phyloP scores from a whole-genome alignment of 306 rosid species.

The Trifolium dubium region DNA sequence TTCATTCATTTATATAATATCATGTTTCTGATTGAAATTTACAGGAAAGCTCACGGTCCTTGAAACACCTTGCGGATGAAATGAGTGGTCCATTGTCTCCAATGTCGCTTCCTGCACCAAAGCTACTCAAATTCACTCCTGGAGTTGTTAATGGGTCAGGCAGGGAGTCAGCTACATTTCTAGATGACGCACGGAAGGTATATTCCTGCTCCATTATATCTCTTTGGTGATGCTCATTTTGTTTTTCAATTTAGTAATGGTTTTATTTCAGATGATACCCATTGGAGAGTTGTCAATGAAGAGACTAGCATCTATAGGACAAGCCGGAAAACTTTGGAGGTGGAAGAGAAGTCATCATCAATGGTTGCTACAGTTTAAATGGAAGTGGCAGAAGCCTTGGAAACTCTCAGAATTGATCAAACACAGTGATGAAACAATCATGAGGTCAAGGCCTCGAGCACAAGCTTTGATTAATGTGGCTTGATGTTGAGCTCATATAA shows the following conservation, averaged over 20 bases:
- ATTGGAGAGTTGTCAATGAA: conserved; percentile 70
- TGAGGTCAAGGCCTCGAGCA: conserved; percentile 68
- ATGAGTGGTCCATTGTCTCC: conserved; percentile 70
- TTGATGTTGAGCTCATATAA: conserved; percentile 41
- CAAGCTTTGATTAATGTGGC: conserved; percentile 52
- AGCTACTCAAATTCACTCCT: conserved; percentile 84
- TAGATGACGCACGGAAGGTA: conserved; percentile 67
- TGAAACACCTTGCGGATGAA: conserved; percentile 77
- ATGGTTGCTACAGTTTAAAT: conserved; percentile 88
- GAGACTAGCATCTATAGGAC: conserved; percentile 74
- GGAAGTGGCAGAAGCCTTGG: conserved; percentile 98
- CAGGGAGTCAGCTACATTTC: conserved; percentile 55
- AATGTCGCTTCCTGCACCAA: conserved; percentile 74
- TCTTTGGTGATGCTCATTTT: conserved; percentile 13
- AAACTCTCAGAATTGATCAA: conserved; percentile 92
- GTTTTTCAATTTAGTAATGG: conserved; percentile 33
- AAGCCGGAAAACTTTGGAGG: conserved; percentile 82
- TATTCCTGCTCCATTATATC: conserved; percentile 18
- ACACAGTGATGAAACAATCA: conserved; percentile 84
- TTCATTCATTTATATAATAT: conserved; percentile 15
- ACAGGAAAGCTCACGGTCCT: conserved; percentile 63
- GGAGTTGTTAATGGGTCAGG: conserved; percentile 71
- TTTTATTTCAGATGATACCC: conserved; percentile 67
- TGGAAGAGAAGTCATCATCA: conserved; percentile 96
- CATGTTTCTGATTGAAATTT: conserved; percentile 34